Conservation (phyloP, 2,329 filamentous ascomycete genomes). For the Neofusicoccum laricinum region DNA sequence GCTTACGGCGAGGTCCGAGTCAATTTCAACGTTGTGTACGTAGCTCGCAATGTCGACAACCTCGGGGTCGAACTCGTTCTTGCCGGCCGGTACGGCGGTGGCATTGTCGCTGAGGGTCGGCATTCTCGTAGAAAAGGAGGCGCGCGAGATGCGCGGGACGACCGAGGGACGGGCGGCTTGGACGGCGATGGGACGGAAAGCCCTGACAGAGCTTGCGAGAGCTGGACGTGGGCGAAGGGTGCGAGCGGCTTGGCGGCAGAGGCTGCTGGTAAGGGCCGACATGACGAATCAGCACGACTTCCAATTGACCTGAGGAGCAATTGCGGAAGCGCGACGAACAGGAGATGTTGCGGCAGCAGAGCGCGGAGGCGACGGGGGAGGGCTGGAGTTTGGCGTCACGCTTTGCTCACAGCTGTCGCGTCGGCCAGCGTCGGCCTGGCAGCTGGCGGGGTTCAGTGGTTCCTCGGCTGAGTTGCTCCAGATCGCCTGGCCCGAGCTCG, state of each 20-base stretch:
- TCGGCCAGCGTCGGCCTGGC: slow-evolving; percentile 4
- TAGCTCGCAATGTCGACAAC: slow-evolving; percentile 94
- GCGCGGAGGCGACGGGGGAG: neutral
- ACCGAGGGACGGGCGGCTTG: slow-evolving; percentile 20
- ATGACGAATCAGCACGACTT: slow-evolving; percentile 26
- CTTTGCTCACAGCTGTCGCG: neutral
- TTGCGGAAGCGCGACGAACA: slow-evolving; percentile 9
- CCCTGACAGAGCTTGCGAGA: slow-evolving; percentile 27
- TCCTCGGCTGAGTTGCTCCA: slow-evolving; percentile 2
- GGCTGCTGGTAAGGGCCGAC: slow-evolving; percentile 42
- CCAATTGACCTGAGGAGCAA: slow-evolving; percentile 9
- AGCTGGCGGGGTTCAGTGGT: neutral
- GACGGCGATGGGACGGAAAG: slow-evolving; percentile 36
- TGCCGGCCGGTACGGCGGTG: slow-evolving; percentile 23
- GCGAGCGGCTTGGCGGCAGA: slow-evolving; percentile 38
- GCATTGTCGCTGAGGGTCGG: slow-evolving; percentile 14
- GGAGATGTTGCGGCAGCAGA: neutral
- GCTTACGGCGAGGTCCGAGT: slow-evolving; percentile 89
- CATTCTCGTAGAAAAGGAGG: slow-evolving; percentile 15
- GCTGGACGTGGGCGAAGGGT: slow-evolving; percentile 32
- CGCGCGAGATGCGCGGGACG: neutral
- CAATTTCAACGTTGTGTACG: slow-evolving; percentile 85
- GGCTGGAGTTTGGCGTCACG: neutral
- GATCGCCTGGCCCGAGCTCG: neutral
- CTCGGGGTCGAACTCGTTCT: slow-evolving; percentile 75